phyloP scores from a whole-genome alignment of 768 basidiomycete species.

The Lentinula sp. region DNA sequence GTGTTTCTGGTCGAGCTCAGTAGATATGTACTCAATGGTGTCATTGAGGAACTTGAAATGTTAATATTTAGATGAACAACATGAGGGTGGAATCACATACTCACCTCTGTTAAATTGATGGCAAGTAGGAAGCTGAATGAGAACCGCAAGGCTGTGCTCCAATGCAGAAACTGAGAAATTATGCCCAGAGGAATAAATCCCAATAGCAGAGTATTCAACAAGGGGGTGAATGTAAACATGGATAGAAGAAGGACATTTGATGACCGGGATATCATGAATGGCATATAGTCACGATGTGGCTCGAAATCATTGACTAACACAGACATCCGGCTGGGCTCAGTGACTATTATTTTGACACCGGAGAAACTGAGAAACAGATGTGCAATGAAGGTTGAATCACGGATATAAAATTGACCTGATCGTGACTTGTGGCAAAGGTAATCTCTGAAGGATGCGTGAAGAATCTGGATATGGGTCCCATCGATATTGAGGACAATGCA shows the following conservation, averaged over 20 bases:
- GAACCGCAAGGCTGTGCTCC: conserved; percentile 75
- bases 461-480: not conserved
- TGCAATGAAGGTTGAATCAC: not conserved
- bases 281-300: not conserved
- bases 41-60: conserved; percentile 61
- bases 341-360: not conserved
- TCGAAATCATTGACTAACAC: not conserved
- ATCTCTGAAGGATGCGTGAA: not conserved
- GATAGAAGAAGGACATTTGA: not conserved
- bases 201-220: not conserved
- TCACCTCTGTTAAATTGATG: conserved; percentile 79
- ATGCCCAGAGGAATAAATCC: conserved; percentile 67
- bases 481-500: conserved; percentile 1
- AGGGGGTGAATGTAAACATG: not conserved
- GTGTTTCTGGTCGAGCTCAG: conserved; percentile 74
- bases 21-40: conserved; percentile 74
- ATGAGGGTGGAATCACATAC: conserved; percentile 10
- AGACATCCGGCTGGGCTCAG: not conserved
- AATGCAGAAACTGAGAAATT: conserved; percentile 54
- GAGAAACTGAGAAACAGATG: not conserved
- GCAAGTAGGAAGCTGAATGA: conserved; percentile 76
- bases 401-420: not conserved
- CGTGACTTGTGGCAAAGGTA: not conserved
- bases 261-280: not conserved
- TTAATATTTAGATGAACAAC: not conserved